Conservation (phyloP, 2,329 filamentous ascomycete species). For the Biscogniauxia mediterranea region DNA sequence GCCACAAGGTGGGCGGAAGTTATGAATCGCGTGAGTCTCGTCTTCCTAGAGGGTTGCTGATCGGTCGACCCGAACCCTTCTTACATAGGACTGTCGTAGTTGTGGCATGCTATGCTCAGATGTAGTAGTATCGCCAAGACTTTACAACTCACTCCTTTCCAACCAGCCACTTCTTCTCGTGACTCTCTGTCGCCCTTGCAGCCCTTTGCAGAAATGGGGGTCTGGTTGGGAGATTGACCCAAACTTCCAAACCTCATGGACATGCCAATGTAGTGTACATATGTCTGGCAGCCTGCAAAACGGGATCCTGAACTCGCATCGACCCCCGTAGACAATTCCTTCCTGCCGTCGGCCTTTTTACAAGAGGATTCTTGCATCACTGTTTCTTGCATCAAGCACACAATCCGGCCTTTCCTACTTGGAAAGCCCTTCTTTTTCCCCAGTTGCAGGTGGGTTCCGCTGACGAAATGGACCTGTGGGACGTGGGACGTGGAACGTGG, state of each 20-base stretch:
- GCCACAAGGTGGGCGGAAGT: too few relatives aligned
- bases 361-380: neutral
- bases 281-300: neutral
- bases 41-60: too few relatives aligned
- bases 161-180: neutral
- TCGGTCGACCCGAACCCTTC: too few relatives aligned
- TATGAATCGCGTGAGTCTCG: too few relatives aligned
- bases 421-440: neutral
- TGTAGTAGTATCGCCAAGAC: neutral
- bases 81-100: neutral
- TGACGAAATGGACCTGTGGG: neutral
- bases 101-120: neutral
- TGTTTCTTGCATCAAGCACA: too few relatives aligned
- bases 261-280: neutral
- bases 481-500: neutral
- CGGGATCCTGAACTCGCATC: neutral
- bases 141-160: neutral
- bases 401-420: too few relatives aligned
- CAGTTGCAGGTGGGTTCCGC: neutral
- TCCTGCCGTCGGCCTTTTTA: neutral
- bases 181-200: neutral
- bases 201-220: neutral
- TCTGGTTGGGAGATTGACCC: neutral
- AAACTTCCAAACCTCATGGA: neutral
- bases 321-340: neutral